Evolutionary conservation across 257 asterid genomes (phyloP).

Genomic region (Rhazya stricta): DNA sequence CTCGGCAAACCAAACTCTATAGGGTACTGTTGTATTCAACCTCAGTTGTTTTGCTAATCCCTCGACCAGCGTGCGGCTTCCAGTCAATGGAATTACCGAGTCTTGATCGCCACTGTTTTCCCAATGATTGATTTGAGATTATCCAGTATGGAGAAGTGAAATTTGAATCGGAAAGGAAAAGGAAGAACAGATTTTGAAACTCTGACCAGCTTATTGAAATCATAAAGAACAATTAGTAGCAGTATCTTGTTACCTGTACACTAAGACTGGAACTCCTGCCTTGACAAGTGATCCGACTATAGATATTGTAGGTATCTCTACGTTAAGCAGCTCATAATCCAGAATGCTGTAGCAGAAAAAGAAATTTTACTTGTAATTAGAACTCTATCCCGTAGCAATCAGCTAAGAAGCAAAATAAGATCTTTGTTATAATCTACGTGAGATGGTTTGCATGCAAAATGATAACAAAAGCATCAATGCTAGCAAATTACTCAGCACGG

Average conservation of each 20-base stretch:
- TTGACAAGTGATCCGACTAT: slow-evolving; percentile 47
- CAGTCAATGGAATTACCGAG: slow-evolving; percentile 65
- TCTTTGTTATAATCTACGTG: neutral
- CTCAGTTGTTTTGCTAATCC: slow-evolving; percentile 40
- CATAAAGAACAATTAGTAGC: neutral
- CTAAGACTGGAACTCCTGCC: slow-evolving; percentile 48
- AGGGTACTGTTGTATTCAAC: slow-evolving; percentile 50
- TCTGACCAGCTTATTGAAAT: neutral
- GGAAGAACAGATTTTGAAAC: neutral
- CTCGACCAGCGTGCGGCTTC: slow-evolving; percentile 49
- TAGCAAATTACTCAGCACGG: neutral
- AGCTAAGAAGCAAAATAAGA: neutral
- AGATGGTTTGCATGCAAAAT: neutral
- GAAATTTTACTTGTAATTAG: neutral
- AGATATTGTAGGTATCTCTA: slow-evolving; percentile 57
- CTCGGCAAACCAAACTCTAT: slow-evolving; percentile 60
- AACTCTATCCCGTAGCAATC: neutral
- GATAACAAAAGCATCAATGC: neutral
- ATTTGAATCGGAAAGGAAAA: neutral
- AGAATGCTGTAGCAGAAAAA: slow-evolving; percentile 35
- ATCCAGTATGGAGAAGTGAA: neutral
- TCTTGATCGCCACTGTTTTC: slow-evolving; percentile 69
- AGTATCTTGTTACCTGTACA: slow-evolving; percentile 46
- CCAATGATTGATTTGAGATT: neutral
- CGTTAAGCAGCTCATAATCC: slow-evolving; percentile 55